Base-by-base conservation (phyloP, 371 early-diverging fungal species). In the Rhizomucor miehei region DNA sequence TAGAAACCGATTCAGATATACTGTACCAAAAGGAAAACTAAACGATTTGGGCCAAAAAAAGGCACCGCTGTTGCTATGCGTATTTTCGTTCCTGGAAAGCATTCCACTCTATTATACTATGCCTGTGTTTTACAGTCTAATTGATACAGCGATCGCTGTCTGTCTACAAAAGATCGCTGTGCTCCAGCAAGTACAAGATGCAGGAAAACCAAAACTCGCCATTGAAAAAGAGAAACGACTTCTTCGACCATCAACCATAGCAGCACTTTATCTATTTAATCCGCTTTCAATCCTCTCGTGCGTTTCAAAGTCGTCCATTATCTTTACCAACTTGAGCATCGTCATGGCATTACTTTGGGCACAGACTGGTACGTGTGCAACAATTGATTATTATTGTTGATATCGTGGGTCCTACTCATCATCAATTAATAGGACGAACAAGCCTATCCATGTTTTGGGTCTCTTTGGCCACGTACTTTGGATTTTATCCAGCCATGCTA, bases 401-500 rank as follows among this genome's bases (percentile, higher is more conserved):
- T 17, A 0, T 21, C 23, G n/a, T 21, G n/a, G 44, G 21, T 44
- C 8, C 23, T 29, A 40, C 13, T 11, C 24, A 25, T 38, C 25
- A 13, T 23, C 50, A 9, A 16, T 49, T 11, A 2, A 13, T 43
- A 65, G 64, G 49, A 29, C 59, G 62, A 1, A 20, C 24, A 6
- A 36, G 40, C 0, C 35, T 71, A 3, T 70, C 89, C 16, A 80
- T 89, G 80, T 66, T 87, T n/a, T 82, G 79, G 67, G 48, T 88
- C 0, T 86, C 95, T 0, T 48, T 89, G 16, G 92, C 93, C 2
- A 59, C 90, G 0, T 92, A 93, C 63, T 69, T 93, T 21, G 81
- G 87, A 38, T 67, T 94, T 39, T 94, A 95, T 65, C 94, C 95
- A 6, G 70, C 77, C 6, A 87, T 93, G 86, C 67, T 97, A 21